phyloP scores from a whole-genome alignment of 306 rosid species.

The Geum urbanum region DNA sequence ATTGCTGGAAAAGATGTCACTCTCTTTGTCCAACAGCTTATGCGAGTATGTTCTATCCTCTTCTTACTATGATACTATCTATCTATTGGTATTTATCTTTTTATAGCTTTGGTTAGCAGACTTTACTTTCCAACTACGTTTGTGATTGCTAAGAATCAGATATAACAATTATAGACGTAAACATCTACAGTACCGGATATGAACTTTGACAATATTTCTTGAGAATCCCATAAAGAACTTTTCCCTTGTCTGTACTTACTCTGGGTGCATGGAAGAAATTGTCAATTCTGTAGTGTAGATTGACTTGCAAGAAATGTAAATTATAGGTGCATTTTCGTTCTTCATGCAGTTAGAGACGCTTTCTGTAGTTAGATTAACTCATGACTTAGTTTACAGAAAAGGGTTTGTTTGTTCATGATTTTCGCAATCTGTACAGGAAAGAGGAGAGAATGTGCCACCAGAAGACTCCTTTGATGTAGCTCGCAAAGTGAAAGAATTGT shows the following conservation, averaged over 20 bases:
- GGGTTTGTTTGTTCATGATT: conserved; percentile 20
- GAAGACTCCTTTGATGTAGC: conserved; percentile 98
- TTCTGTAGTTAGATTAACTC: background rate
- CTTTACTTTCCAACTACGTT: too few species aligned
- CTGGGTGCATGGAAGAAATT: background rate
- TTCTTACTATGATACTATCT: conserved; percentile 1
- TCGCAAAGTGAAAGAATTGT: conserved; percentile 88
- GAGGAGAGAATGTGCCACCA: conserved; percentile 97
- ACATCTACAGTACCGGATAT: background rate
- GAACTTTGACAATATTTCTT: background rate
- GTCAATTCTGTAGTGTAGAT: background rate
- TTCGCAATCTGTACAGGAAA: conserved; percentile 61
- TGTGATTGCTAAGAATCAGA: background rate
- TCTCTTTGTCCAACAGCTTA: conserved; percentile 91
- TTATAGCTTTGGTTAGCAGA: background rate
- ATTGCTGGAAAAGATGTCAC: conserved; percentile 92
- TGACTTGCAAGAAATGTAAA: background rate
- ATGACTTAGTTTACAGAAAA: background rate
- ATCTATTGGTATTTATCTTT: conserved; percentile 1
- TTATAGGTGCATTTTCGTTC: background rate
- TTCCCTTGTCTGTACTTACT: background rate
- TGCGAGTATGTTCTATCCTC: conserved; percentile 62
- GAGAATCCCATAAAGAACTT: background rate
- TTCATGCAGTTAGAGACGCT: too few species aligned
- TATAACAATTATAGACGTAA: background rate